Evolutionary conservation across 257 asterid species (phyloP).

Genomic region (Asclepias syriaca): DNA sequence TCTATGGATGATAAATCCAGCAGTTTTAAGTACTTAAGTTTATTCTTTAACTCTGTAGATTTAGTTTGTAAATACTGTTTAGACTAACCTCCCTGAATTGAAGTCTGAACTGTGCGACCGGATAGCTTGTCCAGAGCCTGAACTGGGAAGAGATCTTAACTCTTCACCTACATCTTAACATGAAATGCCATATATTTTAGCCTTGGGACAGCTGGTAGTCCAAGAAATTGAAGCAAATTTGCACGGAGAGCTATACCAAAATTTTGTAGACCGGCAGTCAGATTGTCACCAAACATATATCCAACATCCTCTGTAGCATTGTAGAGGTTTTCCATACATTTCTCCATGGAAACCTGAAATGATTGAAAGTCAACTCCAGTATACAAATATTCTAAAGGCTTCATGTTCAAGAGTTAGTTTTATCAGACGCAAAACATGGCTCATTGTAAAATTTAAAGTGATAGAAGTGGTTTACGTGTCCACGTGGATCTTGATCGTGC

Average conservation of each 20-base stretch:
- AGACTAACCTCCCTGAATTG: constrained; percentile 62
- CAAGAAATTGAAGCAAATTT: background rate
- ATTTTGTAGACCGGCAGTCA: constrained; percentile 58
- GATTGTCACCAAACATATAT: constrained; percentile 29
- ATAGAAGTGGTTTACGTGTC: constrained; percentile 41
- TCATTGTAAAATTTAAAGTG: background rate
- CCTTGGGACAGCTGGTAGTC: constrained; percentile 3
- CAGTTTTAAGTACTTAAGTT: background rate
- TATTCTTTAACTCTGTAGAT: background rate
- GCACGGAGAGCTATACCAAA: constrained; percentile 41
- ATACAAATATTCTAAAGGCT: constrained; percentile 58
- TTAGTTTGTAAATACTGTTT: background rate
- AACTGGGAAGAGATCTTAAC: constrained; percentile 67
- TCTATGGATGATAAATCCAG: background rate
- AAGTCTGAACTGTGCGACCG: constrained; percentile 45
- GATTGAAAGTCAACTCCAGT: constrained; percentile 40
- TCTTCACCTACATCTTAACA: constrained; percentile 46
- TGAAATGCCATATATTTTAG: constrained; percentile 10
- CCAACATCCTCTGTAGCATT: constrained; percentile 9
- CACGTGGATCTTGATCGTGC: constrained; percentile 36
- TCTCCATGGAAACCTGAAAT: constrained; percentile 48
- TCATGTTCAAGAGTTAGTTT: constrained; percentile 28
- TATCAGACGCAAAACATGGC: constrained; percentile 22
- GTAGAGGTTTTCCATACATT: constrained; percentile 36
- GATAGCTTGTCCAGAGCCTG: constrained; percentile 50